phyloP scores from a whole-genome alignment of 257 asterid species.

The Gardenia jasminoides region DNA sequence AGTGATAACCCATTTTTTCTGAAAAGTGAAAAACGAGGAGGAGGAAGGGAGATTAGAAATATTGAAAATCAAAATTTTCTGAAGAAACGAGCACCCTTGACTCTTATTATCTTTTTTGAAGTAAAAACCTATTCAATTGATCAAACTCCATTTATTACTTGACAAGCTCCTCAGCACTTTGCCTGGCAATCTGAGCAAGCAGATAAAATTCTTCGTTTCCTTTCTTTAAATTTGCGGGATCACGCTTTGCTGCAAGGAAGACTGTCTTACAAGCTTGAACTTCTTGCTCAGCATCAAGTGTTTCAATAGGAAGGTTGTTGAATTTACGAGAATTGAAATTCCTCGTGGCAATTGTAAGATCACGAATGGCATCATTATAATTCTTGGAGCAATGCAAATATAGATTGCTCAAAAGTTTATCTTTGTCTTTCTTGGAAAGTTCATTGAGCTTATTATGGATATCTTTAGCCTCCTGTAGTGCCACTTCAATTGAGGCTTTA shows the following conservation, averaged over 20 bases:
- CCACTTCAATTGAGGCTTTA: slow-evolving; percentile 20
- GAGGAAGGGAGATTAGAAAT: neutral
- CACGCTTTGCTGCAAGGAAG: slow-evolving; percentile 8
- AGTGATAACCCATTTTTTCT: neutral
- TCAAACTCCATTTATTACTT: neutral
- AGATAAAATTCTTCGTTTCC: slow-evolving; percentile 22
- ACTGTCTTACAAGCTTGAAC: slow-evolving; percentile 19
- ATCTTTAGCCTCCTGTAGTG: slow-evolving; percentile 3
- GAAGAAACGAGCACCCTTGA: neutral
- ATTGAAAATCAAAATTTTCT: neutral
- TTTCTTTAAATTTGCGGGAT: slow-evolving; percentile 26
- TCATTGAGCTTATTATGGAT: slow-evolving; percentile 14
- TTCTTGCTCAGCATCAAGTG: slow-evolving; percentile 23
- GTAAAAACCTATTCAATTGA: neutral
- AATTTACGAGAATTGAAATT: neutral
- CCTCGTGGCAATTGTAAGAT: slow-evolving; percentile 14
- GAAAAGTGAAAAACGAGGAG: too few relatives aligned
- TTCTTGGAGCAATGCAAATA: slow-evolving; percentile 28
- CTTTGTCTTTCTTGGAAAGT: neutral
- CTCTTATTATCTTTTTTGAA: neutral
- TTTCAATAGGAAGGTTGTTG: neutral
- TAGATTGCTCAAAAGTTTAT: slow-evolving; percentile 13
- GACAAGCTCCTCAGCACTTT: neutral
- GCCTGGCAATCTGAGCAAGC: neutral
- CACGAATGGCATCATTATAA: slow-evolving; percentile 23